Percentiles rank a stretch among this genome's conserved stretches.
Evolutionary conservation across 2,329 filamentous ascomycete species (phyloP).

Genomic region (Curvularia eragrostidis): DNA sequence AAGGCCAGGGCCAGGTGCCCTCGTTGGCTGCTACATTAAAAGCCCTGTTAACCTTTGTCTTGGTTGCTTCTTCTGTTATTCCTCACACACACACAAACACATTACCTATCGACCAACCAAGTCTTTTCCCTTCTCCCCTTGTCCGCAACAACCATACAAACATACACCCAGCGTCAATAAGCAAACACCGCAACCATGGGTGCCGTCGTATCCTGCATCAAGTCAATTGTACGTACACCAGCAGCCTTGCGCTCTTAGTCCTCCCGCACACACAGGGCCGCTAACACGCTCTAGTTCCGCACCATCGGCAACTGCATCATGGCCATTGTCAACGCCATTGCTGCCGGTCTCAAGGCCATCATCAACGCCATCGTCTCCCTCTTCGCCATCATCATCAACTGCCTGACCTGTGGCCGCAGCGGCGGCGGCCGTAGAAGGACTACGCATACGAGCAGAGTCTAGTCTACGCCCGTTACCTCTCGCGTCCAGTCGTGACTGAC

Average conservation of each 20-base stretch:
- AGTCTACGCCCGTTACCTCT: slow-evolving; percentile 29
- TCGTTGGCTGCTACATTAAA: background rate
- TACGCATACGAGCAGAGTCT: slow-evolving; percentile 50
- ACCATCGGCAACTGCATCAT: slow-evolving; percentile 57
- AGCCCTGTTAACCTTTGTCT: background rate
- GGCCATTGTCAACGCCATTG: slow-evolving; percentile 57
- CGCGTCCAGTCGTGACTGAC: slow-evolving; percentile 4
- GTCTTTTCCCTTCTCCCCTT: background rate
- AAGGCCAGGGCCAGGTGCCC: background rate
- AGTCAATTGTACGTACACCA: slow-evolving; percentile 62
- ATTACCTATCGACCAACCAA: background rate
- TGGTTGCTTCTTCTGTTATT: slow-evolving; percentile 6
- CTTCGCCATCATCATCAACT: slow-evolving; percentile 58
- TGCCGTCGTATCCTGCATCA: slow-evolving; percentile 74
- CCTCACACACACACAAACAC: background rate
- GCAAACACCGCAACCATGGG: slow-evolving; percentile 67
- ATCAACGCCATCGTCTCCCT: slow-evolving; percentile 58
- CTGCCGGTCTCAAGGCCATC: slow-evolving; percentile 54
- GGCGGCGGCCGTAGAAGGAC: slow-evolving; percentile 48
- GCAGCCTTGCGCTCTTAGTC: background rate
- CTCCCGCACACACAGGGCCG: background rate
- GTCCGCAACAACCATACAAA: background rate
- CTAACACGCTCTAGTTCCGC: slow-evolving; percentile 49
- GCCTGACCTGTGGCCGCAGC: slow-evolving; percentile 57
- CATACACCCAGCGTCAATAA: background rate